A percentile compares a stretch with the other conserved stretches of the same genome.
These are phyloP conservation scores for Diddensiella transvaalensis DNA, from an alignment of 805 yeast species.

Conservation along the genomic window DNA sequence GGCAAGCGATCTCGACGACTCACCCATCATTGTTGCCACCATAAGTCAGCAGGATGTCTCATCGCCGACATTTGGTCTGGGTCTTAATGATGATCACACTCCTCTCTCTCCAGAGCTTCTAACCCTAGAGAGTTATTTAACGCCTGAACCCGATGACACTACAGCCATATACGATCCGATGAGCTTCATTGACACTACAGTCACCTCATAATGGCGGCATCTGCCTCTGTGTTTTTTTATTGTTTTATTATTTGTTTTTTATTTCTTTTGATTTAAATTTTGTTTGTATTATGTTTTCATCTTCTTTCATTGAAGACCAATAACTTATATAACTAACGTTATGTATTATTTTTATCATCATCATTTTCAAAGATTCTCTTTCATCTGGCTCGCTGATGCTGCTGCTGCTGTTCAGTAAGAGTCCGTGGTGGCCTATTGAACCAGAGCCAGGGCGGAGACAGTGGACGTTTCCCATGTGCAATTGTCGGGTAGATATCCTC, in stretches of 20 bases:
- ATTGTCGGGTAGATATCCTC: conserved; percentile 43
- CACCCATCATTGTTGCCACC: conserved; percentile 4
- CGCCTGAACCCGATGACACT: conserved; percentile 24
- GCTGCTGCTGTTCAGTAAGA: neutral
- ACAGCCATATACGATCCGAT: conserved; percentile 18
- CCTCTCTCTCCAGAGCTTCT: conserved; percentile 11
- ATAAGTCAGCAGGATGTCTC: neutral
- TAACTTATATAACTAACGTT: neutral
- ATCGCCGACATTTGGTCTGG: neutral
- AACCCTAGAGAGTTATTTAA: conserved; percentile 22
- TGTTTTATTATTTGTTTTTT: too few species aligned
- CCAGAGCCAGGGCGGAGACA: conserved; percentile 42
- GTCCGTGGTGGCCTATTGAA: conserved; percentile 1
- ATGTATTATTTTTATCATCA: too few species aligned
- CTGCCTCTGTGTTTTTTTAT: too few species aligned
- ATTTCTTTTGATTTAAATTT: too few species aligned
- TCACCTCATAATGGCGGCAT: conserved; percentile 1
- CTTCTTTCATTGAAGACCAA: too few species aligned
- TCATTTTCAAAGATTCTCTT: neutral
- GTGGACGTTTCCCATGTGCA: conserved; percentile 32
- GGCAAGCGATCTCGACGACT: neutral
- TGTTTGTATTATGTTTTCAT: neutral
- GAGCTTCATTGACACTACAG: conserved; percentile 23
- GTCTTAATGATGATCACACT: neutral
- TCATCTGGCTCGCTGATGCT: neutral